Base-by-base conservation (phyloP, 2,329 filamentous ascomycete species). In the Trichoderma oligosporum region DNA sequence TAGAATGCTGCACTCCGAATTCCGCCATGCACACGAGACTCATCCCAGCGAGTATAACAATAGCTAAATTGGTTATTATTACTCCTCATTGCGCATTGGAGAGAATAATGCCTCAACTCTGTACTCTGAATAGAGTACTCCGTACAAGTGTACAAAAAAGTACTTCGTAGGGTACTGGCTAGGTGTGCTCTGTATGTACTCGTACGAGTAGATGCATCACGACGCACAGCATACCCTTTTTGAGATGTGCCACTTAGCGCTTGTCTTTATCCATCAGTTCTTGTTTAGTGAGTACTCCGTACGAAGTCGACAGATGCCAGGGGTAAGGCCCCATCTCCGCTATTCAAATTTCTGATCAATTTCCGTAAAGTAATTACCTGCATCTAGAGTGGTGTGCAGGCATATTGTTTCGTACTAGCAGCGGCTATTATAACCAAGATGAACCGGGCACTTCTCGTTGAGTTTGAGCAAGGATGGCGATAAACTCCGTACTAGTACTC, bases 371-470 rank as follows among this genome's bases (percentile, higher is more conserved):
- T 29, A 18, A 38, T 46, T 22, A 29, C 12, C 22, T 29, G n/a
- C 29, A 12, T 18, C 18, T 41, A 6, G n/a, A 4, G 16, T 18
- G 20, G 11, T 41, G 35, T 8, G 7, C 9, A 27, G 41, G n/a
- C n/a, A 22, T 33, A 14, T 46, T 11, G 20, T 27, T 41, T 9
- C 24, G 16, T 46, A 31, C 41, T 46, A 46, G 52, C 41, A 41
- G 52, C 52, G 52, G 52, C 38, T 54, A 27, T 46, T 54, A 27
- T 55, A 46, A 31, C 52, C 31, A n/a, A n/a, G n/a, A n/a, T 55
- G 12, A 20, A 29, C 49, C 52, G 41, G 22, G 31, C 42, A 31
- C n/a, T 14, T 55, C 25, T 46, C 22, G 31, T 20, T 22, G 24
- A 38, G 22, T 38, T 22, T 31, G 31, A 51, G 41, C 24, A 18